Percentiles rank a stretch among this genome's conserved stretches.
phyloP scores from a whole-genome alignment of 2,329 filamentous ascomycete genomes.

The Coniochaeta sp. region DNA sequence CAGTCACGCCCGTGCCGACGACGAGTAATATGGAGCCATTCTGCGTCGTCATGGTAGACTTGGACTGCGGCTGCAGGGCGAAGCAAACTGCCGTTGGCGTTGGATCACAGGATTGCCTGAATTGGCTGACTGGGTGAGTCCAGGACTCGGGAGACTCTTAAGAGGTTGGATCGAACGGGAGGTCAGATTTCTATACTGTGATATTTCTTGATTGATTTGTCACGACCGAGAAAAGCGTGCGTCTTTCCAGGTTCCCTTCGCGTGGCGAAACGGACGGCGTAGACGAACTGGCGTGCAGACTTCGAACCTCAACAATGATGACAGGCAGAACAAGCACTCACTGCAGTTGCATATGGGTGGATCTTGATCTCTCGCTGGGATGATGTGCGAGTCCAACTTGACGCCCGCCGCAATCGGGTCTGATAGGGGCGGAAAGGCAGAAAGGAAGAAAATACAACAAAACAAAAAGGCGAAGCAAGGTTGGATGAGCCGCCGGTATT shows the following conservation, averaged over 20 bases:
- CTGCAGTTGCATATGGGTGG: too few species aligned
- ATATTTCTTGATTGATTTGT: background rate
- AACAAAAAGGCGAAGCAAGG: background rate
- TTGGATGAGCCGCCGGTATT: background rate
- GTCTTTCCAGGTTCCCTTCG: background rate
- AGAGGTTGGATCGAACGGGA: background rate
- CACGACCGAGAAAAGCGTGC: background rate
- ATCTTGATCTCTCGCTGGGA: background rate
- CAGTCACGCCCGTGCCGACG: slow-evolving; percentile 17
- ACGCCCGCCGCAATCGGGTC: background rate
- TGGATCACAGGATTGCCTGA: background rate
- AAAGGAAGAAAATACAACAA: background rate
- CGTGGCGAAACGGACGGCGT: background rate
- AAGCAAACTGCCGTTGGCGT: background rate
- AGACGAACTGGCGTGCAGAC: background rate
- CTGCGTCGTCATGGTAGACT: background rate
- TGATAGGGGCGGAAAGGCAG: background rate
- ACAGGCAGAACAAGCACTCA: background rate
- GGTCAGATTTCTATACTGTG: background rate
- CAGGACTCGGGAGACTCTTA: background rate
- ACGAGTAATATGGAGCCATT: slow-evolving; percentile 14
- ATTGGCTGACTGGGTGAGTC: background rate
- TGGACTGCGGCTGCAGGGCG: background rate
- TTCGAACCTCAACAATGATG: background rate
- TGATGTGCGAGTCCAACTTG: background rate